Percentiles rank a stretch among this genome's conserved stretches.
These are phyloP conservation scores for Nothophoma quercina DNA, from an alignment of 2,329 filamentous ascomycete genomes.

Conservation along the genomic window DNA sequence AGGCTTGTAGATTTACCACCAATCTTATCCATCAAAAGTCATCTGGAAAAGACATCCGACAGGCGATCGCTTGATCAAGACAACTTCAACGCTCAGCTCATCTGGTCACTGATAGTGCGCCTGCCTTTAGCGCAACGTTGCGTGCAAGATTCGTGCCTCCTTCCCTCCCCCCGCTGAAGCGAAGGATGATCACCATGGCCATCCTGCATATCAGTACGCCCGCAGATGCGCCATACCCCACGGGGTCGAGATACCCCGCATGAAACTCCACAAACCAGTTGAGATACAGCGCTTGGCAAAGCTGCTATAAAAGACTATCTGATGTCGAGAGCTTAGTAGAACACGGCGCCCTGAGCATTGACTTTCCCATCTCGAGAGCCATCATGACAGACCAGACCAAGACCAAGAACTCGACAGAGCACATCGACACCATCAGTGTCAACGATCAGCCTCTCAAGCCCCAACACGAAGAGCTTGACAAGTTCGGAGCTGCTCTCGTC, in stretches of 20 bases:
- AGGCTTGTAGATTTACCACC: slow-evolving; percentile 15
- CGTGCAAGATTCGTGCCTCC: not conserved
- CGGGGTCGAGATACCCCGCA: slow-evolving; percentile 16
- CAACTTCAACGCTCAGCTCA: not conserved
- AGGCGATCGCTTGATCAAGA: not conserved
- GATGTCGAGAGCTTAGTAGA: not conserved
- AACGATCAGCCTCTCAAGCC: slow-evolving; percentile 17
- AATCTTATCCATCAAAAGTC: slow-evolving; percentile 1
- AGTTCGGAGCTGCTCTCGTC: slow-evolving; percentile 32
- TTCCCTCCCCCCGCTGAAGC: slow-evolving; percentile 5
- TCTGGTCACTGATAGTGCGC: not conserved
- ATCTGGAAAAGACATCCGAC: not conserved
- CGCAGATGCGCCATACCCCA: slow-evolving; percentile 8
- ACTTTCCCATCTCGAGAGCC: not conserved
- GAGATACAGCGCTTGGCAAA: slow-evolving; percentile 12
- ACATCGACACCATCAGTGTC: slow-evolving; percentile 22
- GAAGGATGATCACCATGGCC: slow-evolving; percentile 11
- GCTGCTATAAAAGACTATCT: slow-evolving; percentile 5
- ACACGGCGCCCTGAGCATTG: not conserved
- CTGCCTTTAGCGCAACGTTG: not conserved
- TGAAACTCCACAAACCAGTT: slow-evolving; percentile 7
- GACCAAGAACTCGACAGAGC: slow-evolving; percentile 18
- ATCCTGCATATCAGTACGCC: slow-evolving; percentile 14
- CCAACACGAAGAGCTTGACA: slow-evolving; percentile 31
- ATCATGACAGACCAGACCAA: slow-evolving; percentile 16